phyloP scores from a whole-genome alignment of 208 protist species.

The Acanthamoeba royreba region DNA sequence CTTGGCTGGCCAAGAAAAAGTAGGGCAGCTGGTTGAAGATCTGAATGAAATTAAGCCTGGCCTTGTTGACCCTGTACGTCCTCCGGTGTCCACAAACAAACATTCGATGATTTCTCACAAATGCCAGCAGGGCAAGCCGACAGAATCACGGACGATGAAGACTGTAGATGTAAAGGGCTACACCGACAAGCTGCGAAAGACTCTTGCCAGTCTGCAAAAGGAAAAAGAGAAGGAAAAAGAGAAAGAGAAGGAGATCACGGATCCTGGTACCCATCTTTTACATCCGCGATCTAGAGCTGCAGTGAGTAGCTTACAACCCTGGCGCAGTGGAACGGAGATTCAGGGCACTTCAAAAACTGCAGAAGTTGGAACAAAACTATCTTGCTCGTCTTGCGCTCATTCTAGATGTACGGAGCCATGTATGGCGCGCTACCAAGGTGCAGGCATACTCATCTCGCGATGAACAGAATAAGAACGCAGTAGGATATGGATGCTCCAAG shows the following conservation, averaged over 20 bases:
- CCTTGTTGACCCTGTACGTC: neutral
- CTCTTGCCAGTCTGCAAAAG: neutral
- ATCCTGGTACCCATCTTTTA: neutral
- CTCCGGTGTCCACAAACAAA: neutral
- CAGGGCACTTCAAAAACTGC: neutral
- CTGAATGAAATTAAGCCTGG: neutral
- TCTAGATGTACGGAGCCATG: neutral
- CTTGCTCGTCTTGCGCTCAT: neutral
- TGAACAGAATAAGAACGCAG: neutral
- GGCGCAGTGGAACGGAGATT: neutral
- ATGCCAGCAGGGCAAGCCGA: neutral
- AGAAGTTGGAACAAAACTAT: neutral
- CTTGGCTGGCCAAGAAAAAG: neutral
- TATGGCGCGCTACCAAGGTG: neutral
- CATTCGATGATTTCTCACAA: neutral
- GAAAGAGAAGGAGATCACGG: neutral
- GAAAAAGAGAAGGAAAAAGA: neutral
- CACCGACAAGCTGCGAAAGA: neutral
- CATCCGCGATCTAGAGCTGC: no score
- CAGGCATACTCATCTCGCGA: neutral
- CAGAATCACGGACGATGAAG: neutral
- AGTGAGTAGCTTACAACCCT: no score
- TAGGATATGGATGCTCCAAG: neutral
- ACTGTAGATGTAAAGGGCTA: neutral
- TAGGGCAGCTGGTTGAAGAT: neutral